phyloP scores from a whole-genome alignment of 106 monocot genomes.

The Dactylorhiza incarnata region DNA sequence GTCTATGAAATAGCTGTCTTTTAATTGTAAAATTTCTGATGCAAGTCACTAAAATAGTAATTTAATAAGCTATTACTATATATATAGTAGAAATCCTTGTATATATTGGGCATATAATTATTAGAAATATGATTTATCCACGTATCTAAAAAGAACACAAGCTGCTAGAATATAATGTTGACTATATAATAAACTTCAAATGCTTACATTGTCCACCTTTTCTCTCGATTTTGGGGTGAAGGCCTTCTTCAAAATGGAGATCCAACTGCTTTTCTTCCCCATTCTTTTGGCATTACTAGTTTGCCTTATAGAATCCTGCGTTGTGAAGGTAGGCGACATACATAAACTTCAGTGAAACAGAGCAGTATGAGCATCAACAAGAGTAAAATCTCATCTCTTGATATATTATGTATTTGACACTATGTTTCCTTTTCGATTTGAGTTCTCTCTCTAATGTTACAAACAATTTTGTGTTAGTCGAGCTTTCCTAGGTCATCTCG shows the following conservation, averaged over 20 bases:
- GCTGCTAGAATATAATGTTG: background rate
- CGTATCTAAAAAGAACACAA: background rate
- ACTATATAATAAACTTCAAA: background rate
- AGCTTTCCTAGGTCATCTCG: background rate
- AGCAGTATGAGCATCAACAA: background rate
- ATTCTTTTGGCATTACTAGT: slow-evolving; percentile 40
- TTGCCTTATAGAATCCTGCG: slow-evolving; percentile 7
- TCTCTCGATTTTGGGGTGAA: slow-evolving; percentile 61
- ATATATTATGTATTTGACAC: background rate
- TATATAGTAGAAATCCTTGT: background rate
- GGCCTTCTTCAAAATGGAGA: slow-evolving; percentile 63
- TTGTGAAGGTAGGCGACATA: background rate
- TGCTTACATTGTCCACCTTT: slow-evolving; percentile 27
- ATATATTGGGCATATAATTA: background rate
- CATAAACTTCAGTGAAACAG: background rate
- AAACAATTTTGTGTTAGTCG: background rate
- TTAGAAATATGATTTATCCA: background rate
- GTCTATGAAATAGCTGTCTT: background rate
- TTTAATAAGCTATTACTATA: background rate
- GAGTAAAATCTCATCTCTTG: background rate
- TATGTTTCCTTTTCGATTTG: background rate
- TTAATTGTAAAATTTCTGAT: background rate
- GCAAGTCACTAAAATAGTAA: background rate
- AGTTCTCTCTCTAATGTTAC: background rate
- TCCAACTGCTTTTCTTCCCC: slow-evolving; percentile 86